Evolutionary conservation across 163 green algal genomes (phyloP), one percentile per base, ranked within the genome.

Genomic region (Scenedesmus sp.): DNA sequence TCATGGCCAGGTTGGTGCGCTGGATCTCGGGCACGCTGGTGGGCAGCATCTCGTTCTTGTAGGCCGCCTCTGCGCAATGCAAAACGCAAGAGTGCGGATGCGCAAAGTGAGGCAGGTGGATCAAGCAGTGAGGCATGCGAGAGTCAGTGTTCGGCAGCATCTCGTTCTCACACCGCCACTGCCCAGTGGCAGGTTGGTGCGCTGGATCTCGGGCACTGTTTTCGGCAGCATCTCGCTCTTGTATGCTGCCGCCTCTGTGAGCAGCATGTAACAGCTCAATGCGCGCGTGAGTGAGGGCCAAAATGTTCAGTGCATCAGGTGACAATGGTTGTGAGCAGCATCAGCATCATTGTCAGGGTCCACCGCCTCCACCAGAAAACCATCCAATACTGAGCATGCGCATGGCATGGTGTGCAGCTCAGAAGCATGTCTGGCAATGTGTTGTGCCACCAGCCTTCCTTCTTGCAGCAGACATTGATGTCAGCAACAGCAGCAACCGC

Each of bases 221-320:
- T 97, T 99, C 52, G 97, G 96, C 91, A 99, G 97, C 98, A 99
- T 99, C 95, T 99, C 98, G 93, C 98, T 98, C 93, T 98, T 98
- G 96, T 97, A 99, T 1, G 98, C 98, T 13, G 93, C 93, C 95
- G 99, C 98, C 34, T 46, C 34, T 46, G 34, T 46, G 34, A 0
- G 67, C 8, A 84, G 26, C 34, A 18, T 4, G 59, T 15, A 12
- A 70, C 16, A 70, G 12, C 8, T 15, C 4, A 70, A 70, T 12
- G 8, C 62, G 34, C 34, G 34, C 62, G 62, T 4, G 18, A 18
- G 62, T 70, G 62, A 70, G 12, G 62, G 8, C 8, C 59, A 64
- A 10, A 64, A 64, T 9, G 59, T 10, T 10, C 8, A 64, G 59
- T 64, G 59, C 59, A 15, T 9, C 59, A 64, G 7, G 8, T 10